Conservation (phyloP, 305 asterid genomes). For the Solanum hybrid region DNA sequence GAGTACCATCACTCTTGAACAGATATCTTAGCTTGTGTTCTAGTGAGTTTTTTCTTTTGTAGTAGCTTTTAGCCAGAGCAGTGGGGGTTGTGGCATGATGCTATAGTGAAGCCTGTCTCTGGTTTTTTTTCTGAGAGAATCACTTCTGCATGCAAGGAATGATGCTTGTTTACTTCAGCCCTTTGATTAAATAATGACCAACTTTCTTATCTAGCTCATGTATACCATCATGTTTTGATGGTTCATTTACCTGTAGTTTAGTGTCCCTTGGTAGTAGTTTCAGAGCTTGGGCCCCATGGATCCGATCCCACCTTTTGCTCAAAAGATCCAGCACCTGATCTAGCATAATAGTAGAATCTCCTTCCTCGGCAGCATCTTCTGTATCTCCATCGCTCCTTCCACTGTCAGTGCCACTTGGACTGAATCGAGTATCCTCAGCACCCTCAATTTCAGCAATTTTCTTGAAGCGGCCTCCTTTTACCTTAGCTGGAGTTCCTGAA, state of each 20-base stretch:
- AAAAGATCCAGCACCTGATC: slow-evolving; percentile 90
- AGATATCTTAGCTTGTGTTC: neutral
- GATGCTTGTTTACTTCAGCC: neutral
- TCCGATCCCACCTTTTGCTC: slow-evolving; percentile 90
- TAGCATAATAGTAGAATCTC: slow-evolving; percentile 64
- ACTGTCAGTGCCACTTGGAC: slow-evolving; percentile 81
- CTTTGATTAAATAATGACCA: neutral
- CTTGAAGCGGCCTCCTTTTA: slow-evolving; percentile 40
- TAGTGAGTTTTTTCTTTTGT: neutral
- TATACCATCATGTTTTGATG: neutral
- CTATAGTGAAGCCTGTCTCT: neutral
- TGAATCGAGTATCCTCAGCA: slow-evolving; percentile 68
- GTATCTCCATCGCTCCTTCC: slow-evolving; percentile 76
- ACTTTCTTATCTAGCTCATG: neutral
- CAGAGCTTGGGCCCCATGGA: slow-evolving; percentile 93
- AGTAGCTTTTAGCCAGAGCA: neutral
- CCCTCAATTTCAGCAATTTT: slow-evolving; percentile 87
- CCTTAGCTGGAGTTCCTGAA: slow-evolving; percentile 32
- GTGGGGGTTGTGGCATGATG: neutral
- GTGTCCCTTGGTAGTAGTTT: slow-evolving; percentile 85
- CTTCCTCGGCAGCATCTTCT: slow-evolving; percentile 67
- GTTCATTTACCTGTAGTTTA: slow-evolving; percentile 59
- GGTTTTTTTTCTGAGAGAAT: neutral
- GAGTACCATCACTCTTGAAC: neutral
- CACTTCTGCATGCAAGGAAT: neutral